phyloP scores from a whole-genome alignment of 1,139 yeast species.

The Kodamaea fungicola region DNA sequence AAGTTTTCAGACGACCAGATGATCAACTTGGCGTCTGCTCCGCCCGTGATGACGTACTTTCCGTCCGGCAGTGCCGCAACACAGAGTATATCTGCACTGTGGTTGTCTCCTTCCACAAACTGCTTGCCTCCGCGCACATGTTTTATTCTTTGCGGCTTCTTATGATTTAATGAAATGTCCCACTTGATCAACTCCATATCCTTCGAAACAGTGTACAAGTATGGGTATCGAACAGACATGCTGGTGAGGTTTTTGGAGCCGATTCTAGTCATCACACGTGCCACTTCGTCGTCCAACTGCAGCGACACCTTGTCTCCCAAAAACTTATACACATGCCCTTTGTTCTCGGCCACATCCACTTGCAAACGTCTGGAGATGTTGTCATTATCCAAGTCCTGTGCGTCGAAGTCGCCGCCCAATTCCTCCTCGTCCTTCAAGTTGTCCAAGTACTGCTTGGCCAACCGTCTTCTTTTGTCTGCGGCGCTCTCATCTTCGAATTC shows the following conservation, averaged over 20 bases:
- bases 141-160: conserved; percentile 59
- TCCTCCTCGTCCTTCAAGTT: conserved; percentile 60
- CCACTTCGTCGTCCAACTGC: conserved; percentile 40
- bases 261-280: conserved; percentile 45
- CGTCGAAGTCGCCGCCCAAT: conserved; percentile 68
- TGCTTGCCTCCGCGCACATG: conserved; percentile 63
- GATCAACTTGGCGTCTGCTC: conserved; percentile 72
- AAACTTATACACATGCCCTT: conserved; percentile 76
- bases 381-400: conserved; percentile 88
- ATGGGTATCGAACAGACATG: conserved; percentile 51
- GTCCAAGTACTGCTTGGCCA: conserved; percentile 89
- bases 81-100: conserved; percentile 69
- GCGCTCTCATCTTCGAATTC: conserved; percentile 75
- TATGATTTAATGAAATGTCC: conserved; percentile 31
- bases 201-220: conserved; percentile 79
- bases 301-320: conserved; percentile 47
- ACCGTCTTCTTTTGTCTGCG: conserved; percentile 89
- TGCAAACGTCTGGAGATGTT: conserved; percentile 76
- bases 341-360: conserved; percentile 85
- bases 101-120: conserved; percentile 51
- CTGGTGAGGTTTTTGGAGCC: conserved; percentile 58
- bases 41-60: conserved; percentile 84
- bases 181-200: conserved; percentile 80
- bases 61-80: conserved; percentile 90
- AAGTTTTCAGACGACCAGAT: conserved; percentile 84